Conservation (phyloP, 345 rosid genomes). For the Ailanthus altissimus region DNA sequence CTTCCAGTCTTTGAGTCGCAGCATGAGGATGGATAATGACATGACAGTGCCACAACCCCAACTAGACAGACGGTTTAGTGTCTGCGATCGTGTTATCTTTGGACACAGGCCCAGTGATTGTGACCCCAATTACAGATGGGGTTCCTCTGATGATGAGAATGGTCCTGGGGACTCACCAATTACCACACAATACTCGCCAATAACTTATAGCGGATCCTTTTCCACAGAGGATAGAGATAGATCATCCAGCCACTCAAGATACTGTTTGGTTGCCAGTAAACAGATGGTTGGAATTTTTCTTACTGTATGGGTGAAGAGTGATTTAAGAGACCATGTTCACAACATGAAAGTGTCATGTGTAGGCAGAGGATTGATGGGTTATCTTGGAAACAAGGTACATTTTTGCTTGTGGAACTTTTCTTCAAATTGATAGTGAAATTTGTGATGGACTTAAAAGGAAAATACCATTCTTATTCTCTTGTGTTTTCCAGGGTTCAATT, state of each 20-base stretch:
- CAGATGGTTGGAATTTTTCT: conserved; percentile 98
- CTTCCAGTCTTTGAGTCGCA: conserved; percentile 70
- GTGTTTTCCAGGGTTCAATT: conserved; percentile 81
- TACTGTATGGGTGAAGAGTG: conserved; percentile 89
- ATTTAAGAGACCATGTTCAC: conserved; percentile 65
- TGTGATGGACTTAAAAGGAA: conserved; percentile 14
- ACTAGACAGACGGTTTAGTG: conserved; percentile 72
- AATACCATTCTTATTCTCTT: conserved; percentile 22
- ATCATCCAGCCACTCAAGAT: conserved; percentile 53
- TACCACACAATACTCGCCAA: conserved; percentile 44
- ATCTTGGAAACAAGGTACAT: conserved; percentile 94
- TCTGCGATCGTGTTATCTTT: conserved; percentile 72
- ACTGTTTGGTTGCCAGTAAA: conserved; percentile 90
- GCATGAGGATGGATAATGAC: conserved; percentile 67
- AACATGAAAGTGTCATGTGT: conserved; percentile 95
- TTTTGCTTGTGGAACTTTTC: conserved; percentile 17
- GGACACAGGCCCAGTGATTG: conserved; percentile 63
- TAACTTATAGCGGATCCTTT: conserved; percentile 48
- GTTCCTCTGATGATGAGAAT: conserved; percentile 85
- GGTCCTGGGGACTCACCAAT: conserved; percentile 62
- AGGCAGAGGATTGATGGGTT: conserved; percentile 99
- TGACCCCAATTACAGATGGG: conserved; percentile 64
- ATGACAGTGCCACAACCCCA: conserved; percentile 44
- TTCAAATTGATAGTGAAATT: conserved; percentile 17
- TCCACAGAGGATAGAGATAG: conserved; percentile 56